Conservation (phyloP, 352 stramenopile species). For the Globisporangium barbulae region DNA sequence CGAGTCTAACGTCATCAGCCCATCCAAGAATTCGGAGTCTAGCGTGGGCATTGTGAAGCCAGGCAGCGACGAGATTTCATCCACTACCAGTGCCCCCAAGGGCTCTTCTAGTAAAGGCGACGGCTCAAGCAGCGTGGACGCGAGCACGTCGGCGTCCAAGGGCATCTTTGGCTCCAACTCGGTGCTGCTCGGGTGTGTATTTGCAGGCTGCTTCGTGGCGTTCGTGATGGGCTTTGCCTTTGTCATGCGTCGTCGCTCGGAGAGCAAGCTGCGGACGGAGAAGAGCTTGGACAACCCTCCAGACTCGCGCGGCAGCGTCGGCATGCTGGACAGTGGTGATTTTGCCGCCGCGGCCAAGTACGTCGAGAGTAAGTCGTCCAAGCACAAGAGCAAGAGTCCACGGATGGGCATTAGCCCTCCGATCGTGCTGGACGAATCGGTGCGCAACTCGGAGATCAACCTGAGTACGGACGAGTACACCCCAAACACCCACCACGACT, state of each 20-base stretch:
- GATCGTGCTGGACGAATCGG: slow-evolving; percentile 34
- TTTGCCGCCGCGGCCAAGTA: slow-evolving; percentile 26
- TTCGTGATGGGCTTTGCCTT: slow-evolving; percentile 35
- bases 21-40: not conserved
- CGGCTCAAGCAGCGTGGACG: slow-evolving; percentile 13
- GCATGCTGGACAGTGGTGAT: slow-evolving; percentile 40
- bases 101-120: not conserved
- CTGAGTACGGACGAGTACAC: slow-evolving; percentile 21
- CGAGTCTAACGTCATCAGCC: slow-evolving; percentile 1
- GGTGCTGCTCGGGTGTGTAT: slow-evolving; percentile 34
- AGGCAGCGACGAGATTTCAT: not conserved
- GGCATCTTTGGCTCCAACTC: slow-evolving; percentile 24
- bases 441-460: slow-evolving; percentile 43
- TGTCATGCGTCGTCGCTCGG: slow-evolving; percentile 44
- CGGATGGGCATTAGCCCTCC: slow-evolving; percentile 35
- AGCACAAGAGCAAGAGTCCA: slow-evolving; percentile 34
- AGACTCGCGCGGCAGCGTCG: slow-evolving; percentile 24
- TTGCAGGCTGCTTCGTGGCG: slow-evolving; percentile 33
- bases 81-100: not conserved
- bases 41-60: slow-evolving; percentile 12
- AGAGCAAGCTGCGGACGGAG: slow-evolving; percentile 26
- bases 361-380: slow-evolving; percentile 42
- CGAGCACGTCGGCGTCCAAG: slow-evolving; percentile 10
- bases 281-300: slow-evolving; percentile 25
- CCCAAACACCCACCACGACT: slow-evolving; percentile 20